These are phyloP conservation scores for Scytalidium lignicola DNA, from an alignment of 2,329 filamentous ascomycete genomes.

Conservation along the genomic window DNA sequence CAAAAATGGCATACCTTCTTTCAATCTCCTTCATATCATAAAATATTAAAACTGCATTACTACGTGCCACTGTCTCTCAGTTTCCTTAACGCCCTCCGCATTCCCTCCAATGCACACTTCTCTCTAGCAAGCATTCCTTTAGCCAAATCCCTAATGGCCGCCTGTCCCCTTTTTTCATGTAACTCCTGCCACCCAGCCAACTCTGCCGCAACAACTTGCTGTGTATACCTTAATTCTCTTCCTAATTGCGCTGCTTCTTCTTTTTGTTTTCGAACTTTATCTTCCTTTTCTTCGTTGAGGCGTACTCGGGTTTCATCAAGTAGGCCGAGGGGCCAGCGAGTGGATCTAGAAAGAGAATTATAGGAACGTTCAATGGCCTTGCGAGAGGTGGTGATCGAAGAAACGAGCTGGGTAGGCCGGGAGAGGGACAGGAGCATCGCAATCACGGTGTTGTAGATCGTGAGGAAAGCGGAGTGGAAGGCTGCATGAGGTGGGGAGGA, in stretches of 20 bases:
- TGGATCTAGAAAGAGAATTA: conserved; percentile 66
- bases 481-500: conserved; percentile 68
- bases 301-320: conserved; percentile 84
- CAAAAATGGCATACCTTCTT: too few species aligned
- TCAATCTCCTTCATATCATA: too few species aligned
- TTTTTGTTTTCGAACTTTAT: conserved; percentile 66
- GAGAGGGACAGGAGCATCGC: conserved; percentile 76
- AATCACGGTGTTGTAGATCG: conserved; percentile 77
- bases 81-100: conserved; percentile 69
- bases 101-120: conserved; percentile 69
- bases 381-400: conserved; percentile 67
- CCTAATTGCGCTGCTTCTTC: conserved; percentile 69
- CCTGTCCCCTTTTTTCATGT: conserved; percentile 70
- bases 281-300: conserved; percentile 77
- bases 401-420: conserved; percentile 72
- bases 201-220: conserved; percentile 87
- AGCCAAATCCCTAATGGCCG: conserved; percentile 71
- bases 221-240: conserved; percentile 81
- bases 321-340: conserved; percentile 74
- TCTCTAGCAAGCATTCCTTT: conserved; percentile 75
- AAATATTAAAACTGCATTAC: not conserved
- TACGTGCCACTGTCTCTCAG: conserved; percentile 9
- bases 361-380: conserved; percentile 74
- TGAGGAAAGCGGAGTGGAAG: conserved; percentile 72
- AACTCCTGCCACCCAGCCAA: conserved; percentile 91